Conservation (phyloP, 1,284 basidiomycete genomes). For the Heterobasidion irregulare region DNA sequence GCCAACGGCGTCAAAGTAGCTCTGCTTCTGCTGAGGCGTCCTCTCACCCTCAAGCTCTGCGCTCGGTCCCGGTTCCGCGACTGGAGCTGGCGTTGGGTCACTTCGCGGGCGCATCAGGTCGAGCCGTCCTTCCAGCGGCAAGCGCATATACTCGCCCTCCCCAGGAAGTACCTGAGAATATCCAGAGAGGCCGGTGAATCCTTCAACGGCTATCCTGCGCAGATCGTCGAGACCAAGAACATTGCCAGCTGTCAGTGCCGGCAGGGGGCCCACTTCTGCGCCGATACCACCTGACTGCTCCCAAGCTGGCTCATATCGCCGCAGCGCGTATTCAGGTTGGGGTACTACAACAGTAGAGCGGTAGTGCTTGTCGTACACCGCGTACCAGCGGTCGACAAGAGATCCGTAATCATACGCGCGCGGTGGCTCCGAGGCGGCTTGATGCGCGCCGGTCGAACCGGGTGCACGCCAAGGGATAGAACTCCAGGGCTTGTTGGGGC, state of each 20-base stretch:
- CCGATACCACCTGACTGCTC: slow-evolving; percentile 34
- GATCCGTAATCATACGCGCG: slow-evolving; percentile 66
- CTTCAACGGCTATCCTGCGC: slow-evolving; percentile 55
- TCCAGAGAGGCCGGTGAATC: slow-evolving; percentile 24
- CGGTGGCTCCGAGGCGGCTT: slow-evolving; percentile 21
- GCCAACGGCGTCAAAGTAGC: background rate
- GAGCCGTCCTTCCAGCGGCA: slow-evolving; percentile 81
- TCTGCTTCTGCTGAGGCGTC: background rate
- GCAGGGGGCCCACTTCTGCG: slow-evolving; percentile 19
- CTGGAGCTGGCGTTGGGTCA: slow-evolving; percentile 19
- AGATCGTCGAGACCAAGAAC: slow-evolving; percentile 62
- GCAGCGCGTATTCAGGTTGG: slow-evolving; percentile 52
- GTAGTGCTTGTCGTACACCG: slow-evolving; percentile 83
- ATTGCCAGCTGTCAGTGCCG: slow-evolving; percentile 16
- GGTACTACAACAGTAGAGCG: slow-evolving; percentile 40
- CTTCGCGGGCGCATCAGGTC: slow-evolving; percentile 70
- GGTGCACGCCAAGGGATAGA: slow-evolving; percentile 61
- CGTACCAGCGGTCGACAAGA: slow-evolving; percentile 86
- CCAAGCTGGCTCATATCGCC: slow-evolving; percentile 70
- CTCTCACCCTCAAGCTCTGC: background rate
- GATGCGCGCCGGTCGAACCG: slow-evolving; percentile 26
- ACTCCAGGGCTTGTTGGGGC: slow-evolving; percentile 89
- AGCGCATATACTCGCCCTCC: slow-evolving; percentile 66
- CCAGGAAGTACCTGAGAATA: slow-evolving; percentile 16
- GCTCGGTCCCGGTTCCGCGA: background rate